Conservation (phyloP, 257 asterid genomes). For the Thymus mandschuricus region DNA sequence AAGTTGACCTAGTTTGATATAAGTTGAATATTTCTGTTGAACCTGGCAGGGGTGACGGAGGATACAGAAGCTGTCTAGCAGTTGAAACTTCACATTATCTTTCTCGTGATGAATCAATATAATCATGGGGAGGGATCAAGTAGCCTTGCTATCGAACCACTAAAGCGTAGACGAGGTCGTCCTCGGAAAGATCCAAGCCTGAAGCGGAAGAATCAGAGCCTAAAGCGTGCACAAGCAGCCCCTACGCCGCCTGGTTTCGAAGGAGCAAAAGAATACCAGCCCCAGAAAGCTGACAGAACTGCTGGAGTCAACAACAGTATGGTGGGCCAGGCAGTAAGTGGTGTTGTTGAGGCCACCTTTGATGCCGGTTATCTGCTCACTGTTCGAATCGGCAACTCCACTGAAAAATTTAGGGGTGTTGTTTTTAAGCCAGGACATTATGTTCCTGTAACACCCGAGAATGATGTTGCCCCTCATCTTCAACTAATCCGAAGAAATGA, state of each 20-base stretch:
- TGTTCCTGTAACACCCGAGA: conserved; percentile 72
- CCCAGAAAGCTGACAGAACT: conserved; percentile 35
- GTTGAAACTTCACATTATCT: background rate
- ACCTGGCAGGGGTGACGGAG: conserved; percentile 30
- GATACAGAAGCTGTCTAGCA: background rate
- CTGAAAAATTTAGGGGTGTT: conserved; percentile 65
- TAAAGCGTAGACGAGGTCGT: conserved; percentile 56
- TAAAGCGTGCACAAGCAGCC: conserved; percentile 28
- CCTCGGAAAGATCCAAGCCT: conserved; percentile 53
- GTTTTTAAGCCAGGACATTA: conserved; percentile 87
- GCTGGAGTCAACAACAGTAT: conserved; percentile 39
- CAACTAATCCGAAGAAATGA: conserved; percentile 69
- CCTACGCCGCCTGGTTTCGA: conserved; percentile 51
- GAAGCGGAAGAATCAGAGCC: conserved; percentile 26
- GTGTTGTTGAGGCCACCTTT: conserved; percentile 83
- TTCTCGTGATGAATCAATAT: conserved; percentile 43
- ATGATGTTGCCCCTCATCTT: conserved; percentile 82
- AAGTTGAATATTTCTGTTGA: conserved; percentile 14
- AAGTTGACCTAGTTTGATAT: background rate
- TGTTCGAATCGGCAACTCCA: conserved; percentile 75
- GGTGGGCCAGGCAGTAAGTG: conserved; percentile 85
- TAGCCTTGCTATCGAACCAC: conserved; percentile 37
- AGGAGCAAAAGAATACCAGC: conserved; percentile 38
- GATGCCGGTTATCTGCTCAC: conserved; percentile 82
- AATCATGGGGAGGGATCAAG: conserved; percentile 50